phyloP scores from a whole-genome alignment of 164 flowering plant species.

The Aristolochia contorta region DNA sequence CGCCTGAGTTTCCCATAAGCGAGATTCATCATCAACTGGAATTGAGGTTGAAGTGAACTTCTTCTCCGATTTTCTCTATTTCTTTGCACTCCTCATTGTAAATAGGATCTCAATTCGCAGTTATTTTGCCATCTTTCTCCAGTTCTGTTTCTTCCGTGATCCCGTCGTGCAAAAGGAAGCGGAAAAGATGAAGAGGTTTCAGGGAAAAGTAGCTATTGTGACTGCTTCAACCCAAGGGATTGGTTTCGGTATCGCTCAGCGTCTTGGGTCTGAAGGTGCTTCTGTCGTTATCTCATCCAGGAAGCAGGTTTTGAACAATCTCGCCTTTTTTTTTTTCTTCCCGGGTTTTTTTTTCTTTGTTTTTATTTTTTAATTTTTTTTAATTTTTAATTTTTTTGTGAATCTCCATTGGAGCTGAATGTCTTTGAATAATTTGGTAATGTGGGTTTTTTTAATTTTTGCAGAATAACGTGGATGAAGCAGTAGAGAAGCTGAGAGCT shows the following conservation, averaged over 20 bases:
- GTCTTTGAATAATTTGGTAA: not conserved
- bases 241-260: slow-evolving; percentile 73
- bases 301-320: slow-evolving; percentile 45
- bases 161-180: not conserved
- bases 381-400: too few relatives aligned
- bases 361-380: too few relatives aligned
- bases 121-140: too few relatives aligned
- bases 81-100: too few relatives aligned
- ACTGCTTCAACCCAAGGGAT: slow-evolving; percentile 96
- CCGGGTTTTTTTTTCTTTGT: too few relatives aligned
- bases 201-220: slow-evolving; percentile 81
- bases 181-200: slow-evolving; percentile 47
- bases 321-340: slow-evolving; percentile 1
- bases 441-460: slow-evolving; percentile 2
- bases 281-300: slow-evolving; percentile 87
- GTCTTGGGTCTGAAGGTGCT: slow-evolving; percentile 88
- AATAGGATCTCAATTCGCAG: too few relatives aligned
- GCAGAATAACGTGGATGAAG: slow-evolving; percentile 85
- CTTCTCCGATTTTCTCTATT: too few relatives aligned
- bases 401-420: not conserved
- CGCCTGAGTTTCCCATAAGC: too few relatives aligned
- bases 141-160: too few relatives aligned
- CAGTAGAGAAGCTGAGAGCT: slow-evolving; percentile 60
- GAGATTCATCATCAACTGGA: too few relatives aligned
- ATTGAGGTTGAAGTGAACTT: too few relatives aligned